phyloP scores from a whole-genome alignment of 306 rosid species.

The Ziziphus jujuba region DNA sequence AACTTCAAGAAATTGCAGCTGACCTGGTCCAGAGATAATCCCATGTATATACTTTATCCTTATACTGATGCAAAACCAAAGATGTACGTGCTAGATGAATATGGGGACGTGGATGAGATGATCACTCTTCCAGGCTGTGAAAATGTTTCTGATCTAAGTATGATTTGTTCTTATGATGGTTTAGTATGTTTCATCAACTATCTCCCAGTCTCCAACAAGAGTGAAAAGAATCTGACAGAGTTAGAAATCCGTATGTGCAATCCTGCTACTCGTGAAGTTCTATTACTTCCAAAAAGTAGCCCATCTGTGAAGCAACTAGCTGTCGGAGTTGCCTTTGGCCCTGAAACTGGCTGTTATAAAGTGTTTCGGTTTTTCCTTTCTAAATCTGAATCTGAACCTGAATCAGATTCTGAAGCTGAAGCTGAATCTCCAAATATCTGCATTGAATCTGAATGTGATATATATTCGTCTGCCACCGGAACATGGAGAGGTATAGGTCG shows the following conservation, averaged over 20 bases:
- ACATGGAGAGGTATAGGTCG: slow-evolving; percentile 28
- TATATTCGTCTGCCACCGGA: slow-evolving; percentile 22
- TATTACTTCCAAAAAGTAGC: slow-evolving; percentile 24
- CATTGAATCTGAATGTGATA: slow-evolving; percentile 22
- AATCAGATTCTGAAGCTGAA: no score
- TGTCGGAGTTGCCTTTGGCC: slow-evolving; percentile 35
- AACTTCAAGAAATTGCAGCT: slow-evolving; percentile 20
- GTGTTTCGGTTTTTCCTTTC: slow-evolving; percentile 25
- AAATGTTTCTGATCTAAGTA: slow-evolving; percentile 10
- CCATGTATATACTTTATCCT: slow-evolving; percentile 23
- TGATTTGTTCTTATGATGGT: slow-evolving; percentile 31
- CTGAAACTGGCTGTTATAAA: slow-evolving; percentile 18
- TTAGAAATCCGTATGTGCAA: slow-evolving; percentile 34
- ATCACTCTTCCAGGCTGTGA: slow-evolving; percentile 21
- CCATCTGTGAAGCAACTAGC: slow-evolving; percentile 10
- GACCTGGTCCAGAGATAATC: slow-evolving; percentile 9
- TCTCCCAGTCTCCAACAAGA: slow-evolving; percentile 8
- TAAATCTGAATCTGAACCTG: neutral
- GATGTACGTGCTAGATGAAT: slow-evolving; percentile 15
- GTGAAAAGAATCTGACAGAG: neutral
- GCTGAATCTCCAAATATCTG: no score
- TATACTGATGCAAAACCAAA: slow-evolving; percentile 5
- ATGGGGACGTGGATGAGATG: slow-evolving; percentile 7
- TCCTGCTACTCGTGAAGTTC: slow-evolving; percentile 23
- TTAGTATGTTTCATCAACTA: slow-evolving; percentile 28